Base-by-base conservation (phyloP, 306 rosid species). In the Pterocarpus macrocarpus region DNA sequence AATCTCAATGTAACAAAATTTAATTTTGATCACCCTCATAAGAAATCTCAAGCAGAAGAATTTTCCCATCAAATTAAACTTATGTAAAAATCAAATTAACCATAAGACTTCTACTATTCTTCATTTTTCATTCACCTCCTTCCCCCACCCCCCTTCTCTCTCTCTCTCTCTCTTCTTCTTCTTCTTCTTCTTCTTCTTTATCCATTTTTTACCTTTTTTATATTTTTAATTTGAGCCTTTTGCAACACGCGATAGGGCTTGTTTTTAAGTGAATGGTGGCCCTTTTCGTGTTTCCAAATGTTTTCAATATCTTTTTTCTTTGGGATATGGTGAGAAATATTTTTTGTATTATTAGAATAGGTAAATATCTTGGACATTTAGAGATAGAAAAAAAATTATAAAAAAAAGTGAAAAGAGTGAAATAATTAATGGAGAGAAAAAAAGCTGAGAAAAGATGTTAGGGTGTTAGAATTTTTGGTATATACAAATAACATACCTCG, bases 281-380 rank as follows among this genome's bases (percentile, higher is more conserved):
- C 64, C 69, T 7, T 74, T 74, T 75, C 32, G 16, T 44, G 70
- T 32, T 75, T 61, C 45, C 32, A 47, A 58, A 43, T n/a, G 16
- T 7, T 53, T 53, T 34, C 32, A 17, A 58, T 58, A 8, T 34
- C 4, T 49, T 47, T 69, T 47, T 69, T 6, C 10, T 32, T 47
- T 14, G 30, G n/a, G 3, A 45, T 47, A 28, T n/a, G n/a, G n/a
- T n/a, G n/a, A n/a, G 28, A 22, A 22, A 22, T 22, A 22, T 22
- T 22, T 22, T 22, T 22, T 22, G 28, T 22, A 22, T 1, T 1
- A 22, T 1, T 22, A 1, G 28, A 22, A 1, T 22, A 22, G 1
- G 28, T 22, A 22, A 1, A 22, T 22, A 22, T 22, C 28, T 22
- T 22, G 28, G 28, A 22, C 28, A 22, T 0, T 1, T 1, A 22